Evolutionary conservation across 768 basidiomycete genomes (phyloP), one percentile per base, ranked within the genome.

Genomic region (Saitozyma podzolica): DNA sequence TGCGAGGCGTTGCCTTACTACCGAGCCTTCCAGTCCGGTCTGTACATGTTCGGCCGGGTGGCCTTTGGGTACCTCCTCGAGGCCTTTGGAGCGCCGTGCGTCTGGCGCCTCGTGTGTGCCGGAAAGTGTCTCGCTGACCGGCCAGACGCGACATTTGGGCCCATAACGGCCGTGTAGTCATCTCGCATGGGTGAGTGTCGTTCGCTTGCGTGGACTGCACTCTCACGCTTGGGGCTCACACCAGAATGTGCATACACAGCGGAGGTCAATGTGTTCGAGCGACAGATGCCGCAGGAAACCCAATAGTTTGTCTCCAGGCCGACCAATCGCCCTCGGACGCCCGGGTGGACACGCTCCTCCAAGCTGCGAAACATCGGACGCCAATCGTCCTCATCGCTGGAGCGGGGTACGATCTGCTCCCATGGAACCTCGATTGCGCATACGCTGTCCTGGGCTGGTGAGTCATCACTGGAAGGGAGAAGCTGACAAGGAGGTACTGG

Each of bases 1-100:
- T 76, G 74, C 50, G 74, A 76, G 62, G 61, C 72, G 13, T 50
- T 76, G 50, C 72, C 74, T 13, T 76, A 76, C 51, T 76, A 76
- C 50, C 67, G 74, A 40, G 63, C 72, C 7, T 76, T 67, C 49
- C 74, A 76, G 57, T 58, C 72, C 19, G 72, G 74, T 3, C 56
- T 76, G 47, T 73, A 76, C 59, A 67, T 68, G 70, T 54, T 60
- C 40, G 40, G 52, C 8, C 51, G 59, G 20, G 61, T 72, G 9
- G 68, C 67, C 0, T 74, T 61, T 62, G 74, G 72, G 2, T 76
- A 76, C 50, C 66, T 76, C 6, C 50, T 76, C 9, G 74, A 76
- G 14, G 74, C 62, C 0, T 73, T 65, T 52, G 61, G 59, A 9
- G 65, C 74, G n/a, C 69, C 74, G 69, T 72, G 45, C 61, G 73